These are phyloP conservation scores for Pseudocercospora crystallina DNA, from an alignment of 2,329 filamentous ascomycete species.

Conservation along the genomic window DNA sequence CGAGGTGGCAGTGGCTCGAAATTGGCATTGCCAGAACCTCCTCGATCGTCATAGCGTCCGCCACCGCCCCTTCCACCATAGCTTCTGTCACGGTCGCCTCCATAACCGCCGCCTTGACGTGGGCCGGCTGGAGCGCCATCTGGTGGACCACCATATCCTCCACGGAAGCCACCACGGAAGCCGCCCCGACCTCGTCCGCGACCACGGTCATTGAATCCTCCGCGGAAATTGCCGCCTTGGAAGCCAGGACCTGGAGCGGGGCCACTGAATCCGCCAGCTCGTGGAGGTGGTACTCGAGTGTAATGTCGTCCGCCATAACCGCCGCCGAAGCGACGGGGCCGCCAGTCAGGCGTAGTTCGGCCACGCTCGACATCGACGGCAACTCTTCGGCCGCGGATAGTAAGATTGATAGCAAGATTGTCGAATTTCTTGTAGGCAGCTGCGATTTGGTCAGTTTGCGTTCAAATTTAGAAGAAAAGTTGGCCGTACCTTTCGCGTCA, in stretches of 20 bases:
- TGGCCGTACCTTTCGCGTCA: conserved; percentile 89
- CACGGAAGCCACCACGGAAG: conserved; percentile 40
- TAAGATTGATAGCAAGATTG: conserved; percentile 72
- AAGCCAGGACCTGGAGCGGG: conserved; percentile 57
- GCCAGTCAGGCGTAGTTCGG: conserved; percentile 90
- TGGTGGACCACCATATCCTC: conserved; percentile 43
- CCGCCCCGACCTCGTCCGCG: conserved; percentile 50
- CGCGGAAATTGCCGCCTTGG: conserved; percentile 54
- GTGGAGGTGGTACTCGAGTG: conserved; percentile 72
- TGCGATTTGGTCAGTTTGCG: conserved; percentile 53
- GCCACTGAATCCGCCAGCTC: conserved; percentile 60
- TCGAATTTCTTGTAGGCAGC: conserved; percentile 88
- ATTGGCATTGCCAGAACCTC: conserved; percentile 64
- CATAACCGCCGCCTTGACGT: conserved; percentile 39
- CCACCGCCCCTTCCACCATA: conserved; percentile 36
- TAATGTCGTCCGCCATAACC: conserved; percentile 91
- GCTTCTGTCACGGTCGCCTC: conserved; percentile 9
- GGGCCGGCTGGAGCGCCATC: conserved; percentile 52
- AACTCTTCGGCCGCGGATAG: conserved; percentile 87
- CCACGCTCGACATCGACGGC: conserved; percentile 96
- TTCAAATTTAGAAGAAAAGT: neutral
- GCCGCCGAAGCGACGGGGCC: conserved; percentile 84
- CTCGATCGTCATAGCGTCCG: conserved; percentile 28
- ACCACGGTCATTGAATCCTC: conserved; percentile 55
- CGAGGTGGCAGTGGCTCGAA: conserved; percentile 76